Base-by-base conservation (phyloP, 2,329 filamentous ascomycete genomes). In the Fusarium sp. region DNA sequence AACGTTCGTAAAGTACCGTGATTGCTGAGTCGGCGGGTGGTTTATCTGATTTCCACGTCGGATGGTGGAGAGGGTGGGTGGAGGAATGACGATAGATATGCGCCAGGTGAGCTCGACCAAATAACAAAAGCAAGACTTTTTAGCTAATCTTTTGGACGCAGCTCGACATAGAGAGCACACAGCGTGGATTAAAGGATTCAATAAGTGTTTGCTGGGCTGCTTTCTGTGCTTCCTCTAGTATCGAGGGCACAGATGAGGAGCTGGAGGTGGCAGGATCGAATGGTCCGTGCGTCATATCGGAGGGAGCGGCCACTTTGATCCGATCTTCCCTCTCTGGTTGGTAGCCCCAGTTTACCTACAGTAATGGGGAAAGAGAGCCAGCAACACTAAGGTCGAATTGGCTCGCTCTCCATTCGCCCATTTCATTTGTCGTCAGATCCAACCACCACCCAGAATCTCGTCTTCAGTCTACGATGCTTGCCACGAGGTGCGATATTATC, bases 401-500 rank as follows among this genome's bases (percentile, higher is more conserved):
- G 70, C 74, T 74, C 64, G 72, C 65, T 76, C 68, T 76, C 69
- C 71, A 75, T 74, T 76, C 72, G 74, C 63, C 69, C 72, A 75
- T 70, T 71, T 66, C 73, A 74, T 67, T 72, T 67, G 66, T 74
- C 74, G 74, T 71, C 74, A 75, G 74, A 74, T 72, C 60, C 62
- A 74, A 70, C 68, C 52, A 62, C 64, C 69, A 76, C 25, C 60
- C 65, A 72, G 55, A 70, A 70, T 67, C 73, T 63, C 65, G 53
- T 64, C 46, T 46, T 20, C 53, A 70, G 65, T 55, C 66, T 77
- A 80, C 74, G 63, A 81, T 83, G 80, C 76, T 81, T 78, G 75
- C 80, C 66, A 81, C 81, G 68, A 79, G 80, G 81, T 82, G 75
- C 56, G 76, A 69, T 51, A 30, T 53, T 30, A 51, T 49, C 56